Evolutionary conservation across 2,329 filamentous ascomycete species (phyloP).

Genomic region (Cladosporium sp.): DNA sequence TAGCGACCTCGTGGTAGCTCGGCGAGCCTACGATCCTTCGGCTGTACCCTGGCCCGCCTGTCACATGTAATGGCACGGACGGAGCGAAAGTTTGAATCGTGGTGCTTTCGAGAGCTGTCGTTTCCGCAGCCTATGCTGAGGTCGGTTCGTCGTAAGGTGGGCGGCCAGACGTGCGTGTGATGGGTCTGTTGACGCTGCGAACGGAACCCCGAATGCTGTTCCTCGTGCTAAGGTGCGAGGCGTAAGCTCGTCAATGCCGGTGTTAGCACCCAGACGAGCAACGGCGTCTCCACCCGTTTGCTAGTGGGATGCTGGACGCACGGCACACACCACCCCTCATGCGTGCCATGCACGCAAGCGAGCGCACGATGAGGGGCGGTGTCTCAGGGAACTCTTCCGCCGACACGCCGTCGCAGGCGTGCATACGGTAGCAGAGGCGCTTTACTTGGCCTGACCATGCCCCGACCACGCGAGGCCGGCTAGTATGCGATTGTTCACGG

Average conservation of each 20-base stretch:
- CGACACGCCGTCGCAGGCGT: too few relatives aligned
- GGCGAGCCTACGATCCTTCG: conserved; percentile 1
- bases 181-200: not conserved
- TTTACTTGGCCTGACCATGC: not conserved
- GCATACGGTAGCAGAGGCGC: not conserved
- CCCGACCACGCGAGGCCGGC: not conserved
- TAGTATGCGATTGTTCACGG: not conserved
- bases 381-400: too few relatives aligned
- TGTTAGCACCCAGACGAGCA: not conserved
- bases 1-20: conserved; percentile 4
- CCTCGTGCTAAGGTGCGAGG: not conserved
- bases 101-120: not conserved
- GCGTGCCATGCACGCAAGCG: not conserved
- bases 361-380: not conserved
- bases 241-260: not conserved
- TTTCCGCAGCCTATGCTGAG: not conserved
- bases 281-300: not conserved
- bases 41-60: not conserved
- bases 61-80: not conserved
- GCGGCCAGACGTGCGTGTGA: not conserved
- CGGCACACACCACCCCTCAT: not conserved
- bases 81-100: not conserved
- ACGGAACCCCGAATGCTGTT: not conserved
- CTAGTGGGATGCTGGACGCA: not conserved
- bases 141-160: not conserved